Evolutionary conservation across 179 eudicot species (phyloP), one percentile per base, ranked within the genome.

Genomic region (Patellifolia procumbens): DNA sequence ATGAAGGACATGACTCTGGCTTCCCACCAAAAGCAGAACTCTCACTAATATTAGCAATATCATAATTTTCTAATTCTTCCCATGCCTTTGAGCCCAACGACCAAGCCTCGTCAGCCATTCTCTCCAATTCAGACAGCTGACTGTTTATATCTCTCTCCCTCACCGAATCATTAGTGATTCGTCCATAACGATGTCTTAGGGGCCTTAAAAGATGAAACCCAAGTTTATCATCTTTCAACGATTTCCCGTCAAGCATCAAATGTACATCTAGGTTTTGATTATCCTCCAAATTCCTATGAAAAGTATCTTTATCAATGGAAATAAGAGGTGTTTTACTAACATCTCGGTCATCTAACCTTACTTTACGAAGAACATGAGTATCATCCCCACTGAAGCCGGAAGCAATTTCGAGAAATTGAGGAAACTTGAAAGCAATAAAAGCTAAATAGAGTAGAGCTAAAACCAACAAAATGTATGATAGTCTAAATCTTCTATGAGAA

Each of bases 41-140:
- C 77, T 83, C 82, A 75, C 79, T 81, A 56, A 84, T 77, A 72
- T 87, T 91, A 53, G 78, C 76, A 22, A 52, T 77, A 58, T 83
- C 81, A 74, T 77, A 74, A 72, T 82, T 79, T 26, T 82, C 77
- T 55, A 91, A 79, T 69, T 91, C 97, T 79, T 90, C 88, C 99
- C 98, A 95, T 13, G 93, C 96, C 80, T 87, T 93, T 37, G 81
- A 78, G 16, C 99, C 99, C 68, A 95, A 85, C 37, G 77, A 84
- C 97, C 96, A 93, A 67, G 98, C 97, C 84, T 95, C 99, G 53
- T 91, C 89, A 0, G 92, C 96, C 94, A 93, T 87, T 73, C 49
- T 89, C 71, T 91, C 96, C 65, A 94, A 58, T 60, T 74, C 85
- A 10, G 98, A 87, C 72, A 90, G 70, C 70, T 78, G 89, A 37